Base-by-base conservation (phyloP, 345 rosid species). In the Gossypium ekmanianum region DNA sequence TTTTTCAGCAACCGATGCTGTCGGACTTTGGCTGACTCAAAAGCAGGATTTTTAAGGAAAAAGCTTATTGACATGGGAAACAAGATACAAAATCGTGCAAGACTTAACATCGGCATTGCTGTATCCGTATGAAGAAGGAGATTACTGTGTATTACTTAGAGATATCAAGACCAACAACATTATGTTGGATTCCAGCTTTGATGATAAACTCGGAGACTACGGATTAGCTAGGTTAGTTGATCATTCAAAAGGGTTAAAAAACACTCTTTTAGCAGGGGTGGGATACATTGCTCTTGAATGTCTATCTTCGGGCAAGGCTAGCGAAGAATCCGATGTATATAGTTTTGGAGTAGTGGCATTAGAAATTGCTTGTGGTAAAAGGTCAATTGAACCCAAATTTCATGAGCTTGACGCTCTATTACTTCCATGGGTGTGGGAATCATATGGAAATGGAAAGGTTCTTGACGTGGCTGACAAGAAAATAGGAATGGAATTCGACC, bases 11-110 rank as follows among this genome's bases (percentile, higher is more conserved):
- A 74, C 66, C 0, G 81, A 61, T 9, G 91, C 91, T 2, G 92
- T 89, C 24, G 52, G 73, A 7, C 7, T 87, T 83, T 91, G 91
- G 92, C 83, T 83, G 2, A 48, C 39, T 43, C 91, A 89, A 82
- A 83, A 85, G 82, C 48, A 57, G 1, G 2, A 71, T 85, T 27
- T 81, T 81, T 72, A 77, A 17, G 70, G 62, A 9, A 50, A 24
- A 11, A 4, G 62, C 70, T n/a, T 41, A 11, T 65, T 84, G 73
- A 20, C 81, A 1, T 84, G 80, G 87, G 79, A 69, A 9, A 58
- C 12, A 3, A 50, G 80, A 57, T 76, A 27, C 50, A 45, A 13
- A 44, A 82, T 75, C 5, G 79, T 67, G 10, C 34, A 16, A 16
- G 85, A 80, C 75, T 66, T 84, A 62, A 85, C 85, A 39, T 72